phyloP scores from a whole-genome alignment of 2,329 filamentous ascomycete species.

The Malbranchea zuffiana region DNA sequence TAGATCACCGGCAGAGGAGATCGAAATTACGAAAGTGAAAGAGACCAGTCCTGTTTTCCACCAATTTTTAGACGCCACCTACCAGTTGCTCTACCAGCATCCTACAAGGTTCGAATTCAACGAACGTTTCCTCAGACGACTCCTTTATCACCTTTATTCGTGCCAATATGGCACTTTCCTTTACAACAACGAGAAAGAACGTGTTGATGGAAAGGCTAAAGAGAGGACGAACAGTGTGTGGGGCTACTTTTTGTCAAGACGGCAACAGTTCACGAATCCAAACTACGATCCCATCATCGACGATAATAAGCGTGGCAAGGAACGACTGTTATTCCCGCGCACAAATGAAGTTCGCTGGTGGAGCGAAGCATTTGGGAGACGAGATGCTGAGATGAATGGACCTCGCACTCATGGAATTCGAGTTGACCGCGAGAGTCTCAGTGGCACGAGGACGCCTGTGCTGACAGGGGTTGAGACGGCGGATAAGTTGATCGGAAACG shows the following conservation, averaged over 20 bases:
- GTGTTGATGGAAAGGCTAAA: conserved; percentile 55
- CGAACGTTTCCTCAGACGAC: conserved; percentile 76
- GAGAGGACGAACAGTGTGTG: conserved; percentile 79
- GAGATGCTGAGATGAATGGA: conserved; percentile 87
- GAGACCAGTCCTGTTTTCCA: conserved; percentile 96
- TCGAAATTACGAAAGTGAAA: conserved; percentile 61
- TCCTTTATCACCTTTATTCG: conserved; percentile 89
- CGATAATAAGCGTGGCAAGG: conserved; percentile 66
- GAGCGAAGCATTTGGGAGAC: conserved; percentile 74
- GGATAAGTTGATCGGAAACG: conserved; percentile 43
- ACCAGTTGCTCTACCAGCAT: conserved; percentile 76
- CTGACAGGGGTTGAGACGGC: conserved; percentile 50
- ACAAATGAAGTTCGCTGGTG: conserved; percentile 82
- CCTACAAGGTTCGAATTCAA: conserved; percentile 92
- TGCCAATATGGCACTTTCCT: conserved; percentile 96
- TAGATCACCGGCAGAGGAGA: conserved; percentile 37
- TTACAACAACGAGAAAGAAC: conserved; percentile 87
- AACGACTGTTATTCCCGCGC: conserved; percentile 72
- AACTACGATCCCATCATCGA: conserved; percentile 66
- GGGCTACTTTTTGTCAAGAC: conserved; percentile 83
- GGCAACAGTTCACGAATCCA: conserved; percentile 69
- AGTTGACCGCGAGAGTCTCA: conserved; percentile 21
- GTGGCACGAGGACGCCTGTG: conserved; percentile 39
- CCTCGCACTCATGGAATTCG: conserved; percentile 41
- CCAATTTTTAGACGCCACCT: conserved; percentile 90